Conservation (phyloP, 495 filamentous ascomycete genomes). For the Podospora conica region DNA sequence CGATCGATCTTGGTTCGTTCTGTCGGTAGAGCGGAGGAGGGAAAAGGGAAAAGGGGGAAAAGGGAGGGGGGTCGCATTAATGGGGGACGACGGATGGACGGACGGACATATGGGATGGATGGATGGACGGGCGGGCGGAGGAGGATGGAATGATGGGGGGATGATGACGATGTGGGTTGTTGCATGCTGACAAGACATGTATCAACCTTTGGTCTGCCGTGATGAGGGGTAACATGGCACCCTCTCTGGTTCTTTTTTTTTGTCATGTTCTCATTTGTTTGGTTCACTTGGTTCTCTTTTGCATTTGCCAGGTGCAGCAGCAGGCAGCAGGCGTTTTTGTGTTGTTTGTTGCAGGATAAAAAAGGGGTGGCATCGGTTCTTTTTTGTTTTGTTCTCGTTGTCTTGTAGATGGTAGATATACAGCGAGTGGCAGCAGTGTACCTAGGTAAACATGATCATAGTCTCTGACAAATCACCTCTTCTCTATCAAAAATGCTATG, state of each 20-base stretch:
- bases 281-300: background rate
- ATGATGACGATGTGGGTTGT: too few species aligned
- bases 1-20: too few species aligned
- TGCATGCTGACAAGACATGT: background rate
- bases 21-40: background rate
- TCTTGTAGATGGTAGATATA: background rate
- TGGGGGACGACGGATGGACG: background rate
- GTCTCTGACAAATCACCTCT: background rate
- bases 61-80: background rate
- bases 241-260: background rate
- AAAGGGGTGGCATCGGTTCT: background rate
- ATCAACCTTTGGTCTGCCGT: background rate
- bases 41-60: too few species aligned
- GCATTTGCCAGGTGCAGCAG: conserved; percentile 3
- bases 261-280: too few species aligned
- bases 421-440: background rate
- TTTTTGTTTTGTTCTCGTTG: background rate
- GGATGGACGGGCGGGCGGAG: too few species aligned
- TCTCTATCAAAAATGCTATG: too few species aligned
- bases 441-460: background rate
- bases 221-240: background rate
- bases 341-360: conserved; percentile 4
- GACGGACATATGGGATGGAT: too few species aligned
- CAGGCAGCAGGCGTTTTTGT: background rate
- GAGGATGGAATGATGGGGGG: too few species aligned